These are phyloP conservation scores for Aspergillus sp. DNA, from an alignment of 2,329 filamentous ascomycete genomes.

Conservation along the genomic window DNA sequence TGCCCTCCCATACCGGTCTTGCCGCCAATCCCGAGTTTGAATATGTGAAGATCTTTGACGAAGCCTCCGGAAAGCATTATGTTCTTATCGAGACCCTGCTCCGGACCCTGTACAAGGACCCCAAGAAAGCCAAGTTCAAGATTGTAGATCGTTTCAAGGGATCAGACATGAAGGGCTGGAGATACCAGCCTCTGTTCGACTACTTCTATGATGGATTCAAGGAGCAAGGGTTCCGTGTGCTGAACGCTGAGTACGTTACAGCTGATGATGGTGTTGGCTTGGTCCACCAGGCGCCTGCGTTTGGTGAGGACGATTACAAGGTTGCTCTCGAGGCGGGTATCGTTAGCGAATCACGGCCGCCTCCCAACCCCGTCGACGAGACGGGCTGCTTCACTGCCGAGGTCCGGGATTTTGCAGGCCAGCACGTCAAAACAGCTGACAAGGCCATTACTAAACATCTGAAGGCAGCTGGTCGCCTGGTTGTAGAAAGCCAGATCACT, in stretches of 20 bases:
- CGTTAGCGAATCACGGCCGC: slow-evolving; percentile 63
- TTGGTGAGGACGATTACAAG: slow-evolving; percentile 93
- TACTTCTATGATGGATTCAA: slow-evolving; percentile 89
- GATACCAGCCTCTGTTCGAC: slow-evolving; percentile 78
- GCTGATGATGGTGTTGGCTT: slow-evolving; percentile 86
- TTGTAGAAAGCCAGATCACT: slow-evolving; percentile 77
- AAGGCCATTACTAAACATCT: slow-evolving; percentile 87
- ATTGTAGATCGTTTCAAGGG: slow-evolving; percentile 71
- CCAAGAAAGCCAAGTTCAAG: slow-evolving; percentile 90
- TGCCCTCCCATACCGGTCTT: slow-evolving; percentile 70
- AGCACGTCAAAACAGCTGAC: slow-evolving; percentile 86
- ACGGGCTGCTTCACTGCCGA: slow-evolving; percentile 68
- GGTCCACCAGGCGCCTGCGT: slow-evolving; percentile 87
- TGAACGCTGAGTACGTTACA: slow-evolving; percentile 79
- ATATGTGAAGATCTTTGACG: slow-evolving; percentile 78
- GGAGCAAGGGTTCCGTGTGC: slow-evolving; percentile 68
- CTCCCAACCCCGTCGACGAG: slow-evolving; percentile 88
- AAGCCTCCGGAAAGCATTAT: slow-evolving; percentile 72
- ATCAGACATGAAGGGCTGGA: slow-evolving; percentile 77
- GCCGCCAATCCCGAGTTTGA: slow-evolving; percentile 75
- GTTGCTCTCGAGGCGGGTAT: slow-evolving; percentile 67
- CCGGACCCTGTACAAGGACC: slow-evolving; percentile 80
- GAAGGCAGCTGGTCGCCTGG: slow-evolving; percentile 63
- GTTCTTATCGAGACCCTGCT: slow-evolving; percentile 75
- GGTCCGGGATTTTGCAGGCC: slow-evolving; percentile 70